phyloP scores from a whole-genome alignment of 2,329 filamentous ascomycete species.

The Chalara sp. region DNA sequence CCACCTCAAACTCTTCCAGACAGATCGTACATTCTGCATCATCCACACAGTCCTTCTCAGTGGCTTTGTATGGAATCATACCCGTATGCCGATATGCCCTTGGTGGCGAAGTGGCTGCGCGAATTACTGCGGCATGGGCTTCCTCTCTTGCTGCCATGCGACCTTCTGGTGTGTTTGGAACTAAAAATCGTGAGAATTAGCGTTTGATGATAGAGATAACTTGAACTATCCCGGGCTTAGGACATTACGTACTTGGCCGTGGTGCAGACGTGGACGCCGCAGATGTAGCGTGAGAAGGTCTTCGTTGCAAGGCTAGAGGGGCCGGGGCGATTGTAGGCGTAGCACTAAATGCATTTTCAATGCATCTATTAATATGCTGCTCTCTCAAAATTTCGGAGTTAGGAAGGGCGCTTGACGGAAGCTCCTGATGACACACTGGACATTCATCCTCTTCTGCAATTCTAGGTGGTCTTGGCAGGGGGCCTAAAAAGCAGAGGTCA shows the following conservation, averaged over 20 bases:
- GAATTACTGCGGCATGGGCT: slow-evolving; percentile 16
- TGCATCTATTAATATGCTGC: slow-evolving; percentile 52
- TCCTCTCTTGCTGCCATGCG: slow-evolving; percentile 15
- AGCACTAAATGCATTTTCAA: slow-evolving; percentile 25
- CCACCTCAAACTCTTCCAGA: slow-evolving; percentile 58
- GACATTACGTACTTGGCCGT: no score
- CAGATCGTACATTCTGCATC: slow-evolving; percentile 63
- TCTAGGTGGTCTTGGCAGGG: slow-evolving; percentile 27
- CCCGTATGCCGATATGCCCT: slow-evolving; percentile 40
- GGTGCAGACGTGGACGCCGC: slow-evolving; percentile 6
- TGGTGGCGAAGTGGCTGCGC: slow-evolving; percentile 9
- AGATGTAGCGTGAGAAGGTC: slow-evolving; percentile 3
- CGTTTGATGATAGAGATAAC: no score
- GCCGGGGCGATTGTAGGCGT: slow-evolving; percentile 7
- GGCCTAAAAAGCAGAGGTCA: slow-evolving; percentile 3
- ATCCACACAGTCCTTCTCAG: slow-evolving; percentile 63
- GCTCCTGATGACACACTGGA: slow-evolving; percentile 66
- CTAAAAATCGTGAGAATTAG: background rate
- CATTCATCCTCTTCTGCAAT: slow-evolving; percentile 72
- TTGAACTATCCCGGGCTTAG: no score
- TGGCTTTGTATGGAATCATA: slow-evolving; percentile 58
- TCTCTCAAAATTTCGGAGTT: slow-evolving; percentile 50
- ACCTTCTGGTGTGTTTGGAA: slow-evolving; percentile 12
- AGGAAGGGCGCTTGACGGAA: slow-evolving; percentile 50
- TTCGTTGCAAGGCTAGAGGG: background rate